These are phyloP conservation scores for Solanum chmielewskii DNA, from an alignment of 257 asterid species.

Conservation along the genomic window DNA sequence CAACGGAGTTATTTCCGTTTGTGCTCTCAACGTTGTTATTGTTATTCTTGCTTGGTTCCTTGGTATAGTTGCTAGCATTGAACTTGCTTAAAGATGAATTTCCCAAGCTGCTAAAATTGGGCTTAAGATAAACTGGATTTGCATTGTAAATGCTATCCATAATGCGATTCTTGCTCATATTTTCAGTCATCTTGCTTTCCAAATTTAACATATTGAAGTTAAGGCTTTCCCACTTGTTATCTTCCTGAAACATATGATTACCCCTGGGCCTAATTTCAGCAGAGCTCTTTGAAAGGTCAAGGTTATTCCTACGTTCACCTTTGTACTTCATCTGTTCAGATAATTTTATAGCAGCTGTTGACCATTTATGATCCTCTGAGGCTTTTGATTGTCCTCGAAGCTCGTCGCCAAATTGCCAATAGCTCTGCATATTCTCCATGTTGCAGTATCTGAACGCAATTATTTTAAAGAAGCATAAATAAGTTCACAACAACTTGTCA, in stretches of 20 bases:
- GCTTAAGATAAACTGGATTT: constrained; percentile 55
- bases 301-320: constrained; percentile 66
- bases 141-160: constrained; percentile 41
- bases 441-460: constrained; percentile 11
- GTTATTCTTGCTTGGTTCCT: constrained; percentile 30
- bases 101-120: constrained; percentile 27
- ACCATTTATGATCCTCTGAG: constrained; percentile 85
- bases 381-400: constrained; percentile 86
- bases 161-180: constrained; percentile 26
- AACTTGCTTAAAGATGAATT: constrained; percentile 45
- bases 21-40: constrained; percentile 32
- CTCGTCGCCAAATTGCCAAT: constrained; percentile 90
- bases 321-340: constrained; percentile 76
- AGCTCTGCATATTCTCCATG: constrained; percentile 63
- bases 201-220: constrained; percentile 64
- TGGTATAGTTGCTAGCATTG: constrained; percentile 23
- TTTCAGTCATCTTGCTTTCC: constrained; percentile 54
- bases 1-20: constrained; percentile 38
- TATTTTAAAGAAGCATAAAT: neutral
- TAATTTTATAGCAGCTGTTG: constrained; percentile 70
- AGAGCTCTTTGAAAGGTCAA: constrained; percentile 67
- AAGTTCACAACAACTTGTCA: neutral
- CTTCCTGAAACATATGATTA: constrained; percentile 51
- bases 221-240: constrained; percentile 66
- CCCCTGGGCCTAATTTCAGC: constrained; percentile 53